These are phyloP conservation scores for Saccharomycopsis javanensis DNA, from an alignment of 805 yeast species.

Conservation along the genomic window DNA sequence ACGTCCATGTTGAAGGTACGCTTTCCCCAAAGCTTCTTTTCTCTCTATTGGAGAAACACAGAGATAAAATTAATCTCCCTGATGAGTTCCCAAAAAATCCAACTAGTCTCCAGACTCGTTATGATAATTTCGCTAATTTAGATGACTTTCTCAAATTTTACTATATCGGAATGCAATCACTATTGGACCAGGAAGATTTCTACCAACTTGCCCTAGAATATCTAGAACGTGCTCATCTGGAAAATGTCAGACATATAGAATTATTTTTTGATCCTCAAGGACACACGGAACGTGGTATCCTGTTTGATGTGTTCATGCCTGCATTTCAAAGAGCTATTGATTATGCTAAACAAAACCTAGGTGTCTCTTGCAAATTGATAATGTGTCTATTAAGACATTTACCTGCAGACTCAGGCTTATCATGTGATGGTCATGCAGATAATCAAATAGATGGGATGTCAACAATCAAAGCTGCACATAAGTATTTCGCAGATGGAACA, in stretches of 20 bases:
- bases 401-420: slow-evolving; percentile 35
- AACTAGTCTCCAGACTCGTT: slow-evolving; percentile 48
- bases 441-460: slow-evolving; percentile 36
- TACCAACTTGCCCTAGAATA: slow-evolving; percentile 70
- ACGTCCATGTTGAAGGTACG: slow-evolving; percentile 77
- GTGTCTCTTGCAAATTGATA: slow-evolving; percentile 60
- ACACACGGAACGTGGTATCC: slow-evolving; percentile 58
- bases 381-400: slow-evolving; percentile 78
- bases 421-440: neutral
- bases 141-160: slow-evolving; percentile 74
- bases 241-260: slow-evolving; percentile 60
- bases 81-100: slow-evolving; percentile 49
- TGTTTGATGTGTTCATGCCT: slow-evolving; percentile 46
- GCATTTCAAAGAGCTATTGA: slow-evolving; percentile 63
- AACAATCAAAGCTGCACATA: slow-evolving; percentile 44
- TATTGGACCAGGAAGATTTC: slow-evolving; percentile 61
- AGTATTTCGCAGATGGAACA: slow-evolving; percentile 44
- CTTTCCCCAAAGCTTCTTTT: slow-evolving; percentile 66
- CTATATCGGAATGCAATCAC: slow-evolving; percentile 74
- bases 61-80: slow-evolving; percentile 48
- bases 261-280: slow-evolving; percentile 82
- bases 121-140: slow-evolving; percentile 52
- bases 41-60: slow-evolving; percentile 52
- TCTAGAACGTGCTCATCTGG: slow-evolving; percentile 46
- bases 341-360: slow-evolving; percentile 49